These are phyloP conservation scores for Earliella scabrosa DNA, from an alignment of 1,284 basidiomycete genomes.

Conservation along the genomic window DNA sequence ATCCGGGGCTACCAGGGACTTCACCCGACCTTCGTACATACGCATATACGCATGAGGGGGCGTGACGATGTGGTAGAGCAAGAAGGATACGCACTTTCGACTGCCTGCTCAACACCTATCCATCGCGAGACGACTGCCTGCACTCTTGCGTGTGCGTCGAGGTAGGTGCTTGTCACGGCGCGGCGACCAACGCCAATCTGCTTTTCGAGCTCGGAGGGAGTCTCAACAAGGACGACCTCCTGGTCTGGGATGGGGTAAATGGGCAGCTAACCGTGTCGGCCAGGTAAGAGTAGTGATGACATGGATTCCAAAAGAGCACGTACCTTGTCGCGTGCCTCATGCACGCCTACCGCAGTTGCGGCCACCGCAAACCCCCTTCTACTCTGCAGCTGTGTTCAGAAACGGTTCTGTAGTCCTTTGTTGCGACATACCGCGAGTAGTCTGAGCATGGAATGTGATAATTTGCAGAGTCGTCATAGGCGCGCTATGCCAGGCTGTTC, in stretches of 20 bases:
- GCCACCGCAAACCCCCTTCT: constrained; percentile 24
- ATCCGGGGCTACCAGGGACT: constrained; percentile 76
- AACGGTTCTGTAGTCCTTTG: background rate
- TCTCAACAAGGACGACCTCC: constrained; percentile 72
- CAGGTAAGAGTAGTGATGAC: background rate
- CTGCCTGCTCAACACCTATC: constrained; percentile 81
- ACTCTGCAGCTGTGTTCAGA: constrained; percentile 8
- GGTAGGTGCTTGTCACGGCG: constrained; percentile 55
- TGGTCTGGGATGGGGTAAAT: constrained; percentile 73
- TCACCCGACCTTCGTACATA: constrained; percentile 70
- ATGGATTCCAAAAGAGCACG: background rate
- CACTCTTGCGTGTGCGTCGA: constrained; percentile 62
- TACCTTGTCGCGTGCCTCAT: constrained; percentile 30
- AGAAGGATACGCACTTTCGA: constrained; percentile 70
- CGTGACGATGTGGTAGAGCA: background rate
- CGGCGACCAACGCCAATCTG: constrained; percentile 72
- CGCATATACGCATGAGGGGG: too few relatives aligned
- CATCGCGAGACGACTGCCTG: constrained; percentile 76
- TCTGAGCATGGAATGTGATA: constrained; percentile 21
- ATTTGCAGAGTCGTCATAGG: background rate
- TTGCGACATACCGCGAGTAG: constrained; percentile 22
- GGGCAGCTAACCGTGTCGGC: constrained; percentile 59
- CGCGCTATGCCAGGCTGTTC: background rate
- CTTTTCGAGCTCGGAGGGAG: constrained; percentile 71
- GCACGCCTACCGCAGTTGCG: constrained; percentile 25